Conservation (phyloP, 192 early-diverging fungal species). For the Coemansia sp. region DNA sequence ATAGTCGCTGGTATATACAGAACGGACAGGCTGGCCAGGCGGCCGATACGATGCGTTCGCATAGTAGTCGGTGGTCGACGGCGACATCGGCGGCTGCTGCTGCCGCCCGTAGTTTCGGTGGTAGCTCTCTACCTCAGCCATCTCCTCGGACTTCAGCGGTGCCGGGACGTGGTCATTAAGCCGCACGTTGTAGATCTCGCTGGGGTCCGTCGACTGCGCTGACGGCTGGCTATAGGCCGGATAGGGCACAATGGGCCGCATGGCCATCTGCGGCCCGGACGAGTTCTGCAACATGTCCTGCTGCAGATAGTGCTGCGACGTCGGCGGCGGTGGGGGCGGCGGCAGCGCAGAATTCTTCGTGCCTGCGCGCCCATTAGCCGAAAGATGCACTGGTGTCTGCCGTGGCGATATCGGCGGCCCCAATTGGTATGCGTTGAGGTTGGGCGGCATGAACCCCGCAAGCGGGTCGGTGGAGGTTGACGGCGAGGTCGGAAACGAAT, state of each 20-base stretch:
- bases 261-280: slow-evolving; percentile 2
- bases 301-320: slow-evolving; percentile 8
- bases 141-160: slow-evolving; percentile 40
- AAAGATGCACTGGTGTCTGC: slow-evolving; percentile 33
- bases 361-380: neutral
- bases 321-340: slow-evolving; percentile 21
- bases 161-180: slow-evolving; percentile 42
- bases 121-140: slow-evolving; percentile 35
- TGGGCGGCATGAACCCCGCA: slow-evolving; percentile 12
- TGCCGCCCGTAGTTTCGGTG: slow-evolving; percentile 11
- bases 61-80: slow-evolving; percentile 41
- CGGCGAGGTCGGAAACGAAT: slow-evolving; percentile 35
- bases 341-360: slow-evolving; percentile 6
- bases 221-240: slow-evolving; percentile 12
- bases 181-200: slow-evolving; percentile 44
- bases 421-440: slow-evolving; percentile 22
- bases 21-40: slow-evolving; percentile 18
- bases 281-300: slow-evolving; percentile 8
- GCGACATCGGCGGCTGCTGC: slow-evolving; percentile 12
- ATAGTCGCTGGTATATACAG: slow-evolving; percentile 37
- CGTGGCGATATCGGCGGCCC: slow-evolving; percentile 32
- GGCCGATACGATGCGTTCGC: slow-evolving; percentile 38
- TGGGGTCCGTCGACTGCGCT: slow-evolving; percentile 12
- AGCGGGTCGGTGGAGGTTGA: slow-evolving; percentile 32
- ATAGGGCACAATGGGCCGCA: slow-evolving; percentile 13